Base-by-base conservation (phyloP, 192 early-diverging fungal genomes). In the Umbelopsis sp. region DNA sequence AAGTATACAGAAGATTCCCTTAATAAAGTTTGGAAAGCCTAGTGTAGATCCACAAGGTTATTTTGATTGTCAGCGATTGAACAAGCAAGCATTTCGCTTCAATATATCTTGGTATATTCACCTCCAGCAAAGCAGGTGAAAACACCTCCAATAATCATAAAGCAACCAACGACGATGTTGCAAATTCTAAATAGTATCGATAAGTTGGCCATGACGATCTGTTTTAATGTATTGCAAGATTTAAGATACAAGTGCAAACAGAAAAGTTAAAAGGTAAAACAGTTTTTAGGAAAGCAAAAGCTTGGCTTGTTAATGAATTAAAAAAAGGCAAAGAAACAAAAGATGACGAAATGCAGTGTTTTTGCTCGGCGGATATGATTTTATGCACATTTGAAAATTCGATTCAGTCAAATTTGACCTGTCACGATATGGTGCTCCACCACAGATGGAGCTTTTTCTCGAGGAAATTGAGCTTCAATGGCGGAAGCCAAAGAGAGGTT, bases 11-110 rank as follows among this genome's bases (percentile, higher is more conserved):
- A 64, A 77, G 27, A 77, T 73, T 10, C 71, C 76, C 51, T 51
- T 53, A 45, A 77, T 73, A 51, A 77, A 77, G 30, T 68, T 70
- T 33, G 76, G 76, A 46, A 77, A 77, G 16, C 76, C 76, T 75
- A 8, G 46, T 52, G 25, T 48, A 30, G 45, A 69, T 55, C 37
- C 37, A 41, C 37, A 41, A 41, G 10, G 37, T 41, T 41, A 41
- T 49, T 20, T 49, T 20, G 48, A 49, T 16, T 49, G 48, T 49
- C 20, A 49, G 12, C 20, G 9, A 16, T 16, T 49, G 20, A 21
- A 49, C 15, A 49, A 18, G 20, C 48, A 18, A 16, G 48, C 3
- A 12, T 10, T 16, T 20, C 15, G 37, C 37, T 41, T 6, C 1
- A 41, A 10, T 10, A 37, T 37, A 41, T 41, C 10, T 6, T 41